A percentile compares a stretch with the other conserved stretches of the same genome.
These are phyloP conservation scores for Yamadazyma sp. DNA, from an alignment of 805 yeast genomes.

Conservation along the genomic window DNA sequence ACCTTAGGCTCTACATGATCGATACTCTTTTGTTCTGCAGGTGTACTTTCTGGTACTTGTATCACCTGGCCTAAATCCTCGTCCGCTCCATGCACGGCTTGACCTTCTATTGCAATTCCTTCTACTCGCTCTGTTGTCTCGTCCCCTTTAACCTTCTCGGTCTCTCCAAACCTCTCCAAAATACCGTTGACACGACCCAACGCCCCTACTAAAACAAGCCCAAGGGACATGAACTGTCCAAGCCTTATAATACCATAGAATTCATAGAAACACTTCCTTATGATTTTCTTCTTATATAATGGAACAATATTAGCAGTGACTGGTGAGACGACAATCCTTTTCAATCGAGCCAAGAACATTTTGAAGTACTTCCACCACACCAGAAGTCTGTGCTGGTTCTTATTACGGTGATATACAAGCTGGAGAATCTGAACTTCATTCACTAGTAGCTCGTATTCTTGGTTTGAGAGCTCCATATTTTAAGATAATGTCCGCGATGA, in stretches of 20 bases:
- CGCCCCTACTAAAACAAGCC: conserved; percentile 63
- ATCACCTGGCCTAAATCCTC: conserved; percentile 18
- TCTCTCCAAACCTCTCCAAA: conserved; percentile 3
- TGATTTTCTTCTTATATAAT: conserved; percentile 24
- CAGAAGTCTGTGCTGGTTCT: conserved; percentile 72
- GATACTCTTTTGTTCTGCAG: too few relatives aligned
- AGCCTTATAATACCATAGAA: conserved; percentile 66
- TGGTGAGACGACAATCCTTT: conserved; percentile 29
- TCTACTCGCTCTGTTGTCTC: too few relatives aligned
- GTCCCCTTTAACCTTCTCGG: too few relatives aligned
- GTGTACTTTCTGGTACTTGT: conserved; percentile 3
- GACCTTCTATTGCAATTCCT: background rate
- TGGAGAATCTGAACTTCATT: conserved; percentile 61
- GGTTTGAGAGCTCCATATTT: conserved; percentile 4
- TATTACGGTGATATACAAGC: conserved; percentile 66
- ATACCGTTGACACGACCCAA: conserved; percentile 30
- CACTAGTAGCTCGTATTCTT: conserved; percentile 14
- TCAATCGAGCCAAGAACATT: conserved; percentile 56
- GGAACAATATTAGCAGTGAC: conserved; percentile 3
- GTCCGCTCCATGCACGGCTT: conserved; percentile 7
- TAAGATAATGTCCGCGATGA: conserved; percentile 9
- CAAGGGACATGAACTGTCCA: conserved; percentile 77
- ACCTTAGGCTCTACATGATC: too few relatives aligned
- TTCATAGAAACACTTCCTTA: conserved; percentile 52
- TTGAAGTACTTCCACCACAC: conserved; percentile 76